Conservation (phyloP, 2,329 filamentous ascomycete genomes). For the Parasarocladium wereldwijsianum region DNA sequence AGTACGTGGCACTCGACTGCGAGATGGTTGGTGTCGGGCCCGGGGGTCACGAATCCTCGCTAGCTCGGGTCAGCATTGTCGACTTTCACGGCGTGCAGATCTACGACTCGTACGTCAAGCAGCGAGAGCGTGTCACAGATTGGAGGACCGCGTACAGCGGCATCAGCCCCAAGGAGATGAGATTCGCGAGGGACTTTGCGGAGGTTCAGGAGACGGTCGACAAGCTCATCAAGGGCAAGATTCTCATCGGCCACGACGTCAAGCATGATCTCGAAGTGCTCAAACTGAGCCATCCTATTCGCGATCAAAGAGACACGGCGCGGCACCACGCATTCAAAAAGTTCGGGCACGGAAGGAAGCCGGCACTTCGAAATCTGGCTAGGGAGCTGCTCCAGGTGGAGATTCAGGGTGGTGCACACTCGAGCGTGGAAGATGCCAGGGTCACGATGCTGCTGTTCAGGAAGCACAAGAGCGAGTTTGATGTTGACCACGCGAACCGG, state of each 20-base stretch:
- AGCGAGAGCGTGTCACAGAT: conserved; percentile 66
- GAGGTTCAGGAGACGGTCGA: conserved; percentile 63
- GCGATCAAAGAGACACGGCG: conserved; percentile 74
- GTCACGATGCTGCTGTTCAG: conserved; percentile 84
- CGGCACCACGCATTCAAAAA: conserved; percentile 62
- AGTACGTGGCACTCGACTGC: conserved; percentile 88
- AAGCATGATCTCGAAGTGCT: conserved; percentile 66
- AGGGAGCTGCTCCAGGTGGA: conserved; percentile 42
- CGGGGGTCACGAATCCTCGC: conserved; percentile 52
- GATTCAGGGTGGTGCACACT: conserved; percentile 50
- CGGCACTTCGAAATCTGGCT: conserved; percentile 46
- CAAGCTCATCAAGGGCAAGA: conserved; percentile 50
- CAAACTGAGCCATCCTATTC: conserved; percentile 61
- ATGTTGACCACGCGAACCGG: conserved; percentile 59
- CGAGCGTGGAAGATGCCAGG: conserved; percentile 65
- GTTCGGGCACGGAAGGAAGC: conserved; percentile 51
- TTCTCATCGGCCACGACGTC: conserved; percentile 74
- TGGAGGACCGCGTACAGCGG: conserved; percentile 84
- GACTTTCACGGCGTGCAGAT: conserved; percentile 88
- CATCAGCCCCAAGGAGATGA: conserved; percentile 60
- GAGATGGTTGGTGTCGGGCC: conserved; percentile 91
- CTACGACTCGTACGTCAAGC: conserved; percentile 84
- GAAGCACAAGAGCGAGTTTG: conserved; percentile 71
- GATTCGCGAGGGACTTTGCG: conserved; percentile 52
- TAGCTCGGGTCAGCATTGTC: conserved; percentile 79